Percentiles rank a stretch among this genome's conserved stretches.
These are phyloP conservation scores for Nigrospora sphaerica DNA, from an alignment of 2,329 filamentous ascomycete genomes.

Conservation along the genomic window DNA sequence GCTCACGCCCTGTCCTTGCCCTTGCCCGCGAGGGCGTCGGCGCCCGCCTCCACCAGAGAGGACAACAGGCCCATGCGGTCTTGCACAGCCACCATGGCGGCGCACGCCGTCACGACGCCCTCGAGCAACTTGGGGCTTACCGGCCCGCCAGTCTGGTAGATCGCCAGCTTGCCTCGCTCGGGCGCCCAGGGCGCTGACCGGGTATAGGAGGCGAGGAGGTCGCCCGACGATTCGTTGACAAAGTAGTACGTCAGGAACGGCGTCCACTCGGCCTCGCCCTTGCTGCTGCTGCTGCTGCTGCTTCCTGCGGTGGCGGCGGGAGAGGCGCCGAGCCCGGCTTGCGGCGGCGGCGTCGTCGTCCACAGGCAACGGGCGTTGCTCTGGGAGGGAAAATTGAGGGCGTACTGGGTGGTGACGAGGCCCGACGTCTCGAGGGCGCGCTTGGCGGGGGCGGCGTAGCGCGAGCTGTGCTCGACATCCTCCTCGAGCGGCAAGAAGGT, in stretches of 20 bases:
- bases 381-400: not conserved
- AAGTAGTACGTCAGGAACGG: not conserved
- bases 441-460: no score
- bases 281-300: not conserved
- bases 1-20: not conserved
- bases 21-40: not conserved
- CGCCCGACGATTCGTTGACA: not conserved
- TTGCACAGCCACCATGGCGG: constrained; percentile 1
- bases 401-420: not conserved
- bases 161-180: not conserved
- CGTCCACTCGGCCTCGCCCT: not conserved
- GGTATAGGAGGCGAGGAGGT: not conserved
- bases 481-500: not conserved
- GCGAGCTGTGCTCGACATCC: not conserved
- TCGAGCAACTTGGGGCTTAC: not conserved
- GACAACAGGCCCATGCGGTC: not conserved
- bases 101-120: not conserved
- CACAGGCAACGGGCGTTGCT: not conserved
- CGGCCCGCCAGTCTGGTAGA: not conserved
- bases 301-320: not conserved
- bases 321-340: no score
- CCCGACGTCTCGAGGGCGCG: not conserved
- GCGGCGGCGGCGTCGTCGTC: not conserved
- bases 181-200: not conserved
- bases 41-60: not conserved